A percentile compares a stretch with the other conserved stretches of the same genome.
Conservation (phyloP, 148 eudicot species). For the Suaeda aralocaspica region DNA sequence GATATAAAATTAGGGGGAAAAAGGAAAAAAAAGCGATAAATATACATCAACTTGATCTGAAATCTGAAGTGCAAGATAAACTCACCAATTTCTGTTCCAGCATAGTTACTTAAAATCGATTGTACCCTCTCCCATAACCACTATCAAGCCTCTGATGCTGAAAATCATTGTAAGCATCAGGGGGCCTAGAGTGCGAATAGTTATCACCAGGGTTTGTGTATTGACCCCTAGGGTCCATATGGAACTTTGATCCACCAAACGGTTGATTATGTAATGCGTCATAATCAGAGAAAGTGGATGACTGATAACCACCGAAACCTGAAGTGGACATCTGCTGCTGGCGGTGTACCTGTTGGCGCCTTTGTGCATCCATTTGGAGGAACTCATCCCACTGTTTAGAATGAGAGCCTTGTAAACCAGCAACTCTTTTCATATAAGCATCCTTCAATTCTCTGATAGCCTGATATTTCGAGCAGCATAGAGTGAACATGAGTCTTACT, state of each 20-base stretch:
- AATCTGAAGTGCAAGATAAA: conserved; percentile 29
- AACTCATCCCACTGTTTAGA: conserved; percentile 86
- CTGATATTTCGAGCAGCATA: conserved; percentile 34
- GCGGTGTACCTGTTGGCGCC: conserved; percentile 41
- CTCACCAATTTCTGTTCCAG: conserved; percentile 42
- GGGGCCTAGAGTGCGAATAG: conserved; percentile 55
- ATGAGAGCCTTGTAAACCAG: conserved; percentile 50
- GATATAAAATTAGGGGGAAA: no score
- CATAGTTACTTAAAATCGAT: conserved; percentile 47
- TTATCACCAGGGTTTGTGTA: conserved; percentile 43
- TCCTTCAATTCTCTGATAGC: conserved; percentile 64
- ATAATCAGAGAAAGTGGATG: conserved; percentile 45
- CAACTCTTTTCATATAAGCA: conserved; percentile 48
- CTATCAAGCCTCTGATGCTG: conserved; percentile 67
- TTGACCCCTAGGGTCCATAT: conserved; percentile 56
- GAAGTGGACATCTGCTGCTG: conserved; percentile 47
- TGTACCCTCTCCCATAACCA: conserved; percentile 64
- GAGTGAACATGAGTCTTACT: neutral
- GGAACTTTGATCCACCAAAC: conserved; percentile 40
- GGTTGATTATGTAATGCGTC: conserved; percentile 46
- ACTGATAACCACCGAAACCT: conserved; percentile 59
- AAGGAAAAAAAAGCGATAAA: neutral
- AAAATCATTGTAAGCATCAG: conserved; percentile 47
- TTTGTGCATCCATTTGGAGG: conserved; percentile 54
- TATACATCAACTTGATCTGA: conserved; percentile 15